Base-by-base conservation (phyloP, 75 land plant species). In the Selaginella moellendorffii region DNA sequence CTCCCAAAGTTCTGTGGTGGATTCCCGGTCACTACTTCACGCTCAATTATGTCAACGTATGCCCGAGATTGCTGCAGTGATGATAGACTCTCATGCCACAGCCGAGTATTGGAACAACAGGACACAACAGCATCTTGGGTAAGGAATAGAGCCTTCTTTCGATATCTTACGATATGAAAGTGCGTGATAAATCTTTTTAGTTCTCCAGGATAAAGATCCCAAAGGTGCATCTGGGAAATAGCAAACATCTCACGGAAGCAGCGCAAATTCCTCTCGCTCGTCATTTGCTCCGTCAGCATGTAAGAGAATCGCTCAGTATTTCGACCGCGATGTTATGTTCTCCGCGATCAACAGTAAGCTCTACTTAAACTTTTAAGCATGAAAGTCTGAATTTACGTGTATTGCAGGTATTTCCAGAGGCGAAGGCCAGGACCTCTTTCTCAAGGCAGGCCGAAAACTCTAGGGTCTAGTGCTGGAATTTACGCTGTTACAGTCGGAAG, bases 391-490 rank as follows among this genome's bases (percentile, higher is more conserved):
- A n/a, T n/a, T n/a, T n/a, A n/a, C n/a, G n/a, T n/a, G n/a, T n/a
- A n/a, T n/a, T n/a, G n/a, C 78, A 90, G 97, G 97, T 84, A 92
- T 90, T 62, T 90, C 97, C 52, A 81, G 97, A 26, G 97, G 97
- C 26, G 87, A 90, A 67, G 97, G 97, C 24, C 97, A 90, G 59
- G 88, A 90, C 72, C 51, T 87, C 54, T 90, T 90, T 71, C 82
- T 90, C 0, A 87, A 70, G 20, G 58, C 88, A 21, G 87, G 87
- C 69, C 84, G 24, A 75, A 90, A 52, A n/a, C n/a, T n/a, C n/a
- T n/a, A n/a, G 59, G 23, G n/a, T 8, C 8, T 2, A 8, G 17
- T 25, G 64, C 73, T 56, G 64, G 73, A 17, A 69, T 90, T 67
- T 88, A 87, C 77, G 97, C 92, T 19, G 78, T 87, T 0, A 54